Base-by-base conservation (phyloP, 805 yeast genomes). In the Ogataea paradorogensis region DNA sequence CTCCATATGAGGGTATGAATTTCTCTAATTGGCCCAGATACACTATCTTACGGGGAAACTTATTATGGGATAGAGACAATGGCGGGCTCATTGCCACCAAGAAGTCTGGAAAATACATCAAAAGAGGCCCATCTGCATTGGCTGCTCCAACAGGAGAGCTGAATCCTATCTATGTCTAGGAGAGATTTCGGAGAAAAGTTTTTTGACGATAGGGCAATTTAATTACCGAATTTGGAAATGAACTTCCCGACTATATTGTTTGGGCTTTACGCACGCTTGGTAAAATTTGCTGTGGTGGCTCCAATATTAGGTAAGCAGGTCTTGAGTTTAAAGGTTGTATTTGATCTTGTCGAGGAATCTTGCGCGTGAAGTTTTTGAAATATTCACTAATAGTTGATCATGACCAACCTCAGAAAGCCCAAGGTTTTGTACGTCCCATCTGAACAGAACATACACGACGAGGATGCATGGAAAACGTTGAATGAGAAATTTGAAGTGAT, bases 11-110 rank as follows among this genome's bases (percentile, higher is more conserved):
- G 51, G 68, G 70, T 5, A 53, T 66, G 63, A 46, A 33, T 10
- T 58, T 71, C 42, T 59, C 62, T 23, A 71, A 71, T 45, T 71
- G 75, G 75, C 75, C 76, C n/a, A 55, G 70, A 31, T 69, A 55
- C 38, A 70, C 74, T 1, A 47, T 70, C 9, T 50, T 67, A 15
- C 60, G 71, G 39, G 74, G 74, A 3, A 24, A 53, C 2, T 45
- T 65, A 8, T 59, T 59, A 5, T 70, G 63, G 54, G 61, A 62
- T 30, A 54, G 65, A 15, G 63, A 56, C 22, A 33, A 42, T 13
- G 43, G 40, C 2, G 55, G 54, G 9, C 29, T 51, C n/a, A 14
- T 35, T 1, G 52, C 47, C 10, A 29, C 35, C 4, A 45, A 45
- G 13, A 53, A 51, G n/a, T 23, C 14, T 25, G 66, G 66, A 1